Evolutionary conservation across 73 alveolate genomes (phyloP), one percentile per base, ranked within the genome.

Genomic region (Durusdinium trenchii): DNA sequence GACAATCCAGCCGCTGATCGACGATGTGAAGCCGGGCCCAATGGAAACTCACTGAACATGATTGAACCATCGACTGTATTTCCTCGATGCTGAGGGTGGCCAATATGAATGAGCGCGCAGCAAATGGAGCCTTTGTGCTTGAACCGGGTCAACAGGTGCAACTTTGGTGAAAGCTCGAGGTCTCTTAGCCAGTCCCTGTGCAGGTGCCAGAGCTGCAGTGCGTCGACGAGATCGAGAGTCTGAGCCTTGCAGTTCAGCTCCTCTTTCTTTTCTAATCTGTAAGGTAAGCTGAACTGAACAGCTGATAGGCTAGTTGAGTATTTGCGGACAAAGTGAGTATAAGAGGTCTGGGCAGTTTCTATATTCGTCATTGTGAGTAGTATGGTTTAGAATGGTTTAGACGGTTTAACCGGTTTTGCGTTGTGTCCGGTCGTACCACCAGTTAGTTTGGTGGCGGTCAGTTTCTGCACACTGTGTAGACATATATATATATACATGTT

Each of bases 61-160:
- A 64, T 62, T 62, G 76, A 40, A 20, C 7, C 32, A 40, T 9
- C 18, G 32, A 23, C 76, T n/a, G 35, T 23, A 32, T 62, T 7
- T 35, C 43, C 42, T 40, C 36, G 38, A 45, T 76, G 30, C n/a
- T 45, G 48, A 91, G 97, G 97, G 73, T 45, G 30, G 97, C 97
- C 46, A 86, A 43, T 38, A 76, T 91, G 42, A 46, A 64, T 76
- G 89, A 91, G 87, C 71, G 97, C 10, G 69, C 97, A 40, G 97
- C 50, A 3, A 69, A 57, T n/a, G 97, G 97, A 23, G 97, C 97
- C 57, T 52, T 91, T n/a, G 97, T 91, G 42, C 57, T 91, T 73
- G 97, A 91, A 51, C 54, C 76, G 6, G 97, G 97, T 4, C 78
- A 57, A 26, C 97, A 91, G 97, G 97, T 71, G 47, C 91, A 60